These are phyloP conservation scores for Rutstroemia sydowiana DNA, from an alignment of 2,329 filamentous ascomycete species.

Conservation along the genomic window DNA sequence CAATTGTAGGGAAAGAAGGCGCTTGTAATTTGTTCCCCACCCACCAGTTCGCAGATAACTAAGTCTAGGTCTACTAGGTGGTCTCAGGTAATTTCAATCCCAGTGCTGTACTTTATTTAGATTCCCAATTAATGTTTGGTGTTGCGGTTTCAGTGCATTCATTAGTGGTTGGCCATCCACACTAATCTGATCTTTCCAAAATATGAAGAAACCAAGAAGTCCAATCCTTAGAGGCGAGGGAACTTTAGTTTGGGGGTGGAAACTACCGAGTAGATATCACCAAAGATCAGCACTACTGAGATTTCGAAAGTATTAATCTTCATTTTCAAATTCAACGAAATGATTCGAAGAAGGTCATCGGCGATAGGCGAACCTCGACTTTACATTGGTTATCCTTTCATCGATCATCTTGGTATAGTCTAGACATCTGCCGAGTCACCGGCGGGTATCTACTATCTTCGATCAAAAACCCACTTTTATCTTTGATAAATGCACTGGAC, in stretches of 20 bases:
- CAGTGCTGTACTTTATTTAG: neutral
- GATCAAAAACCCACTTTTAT: conserved; percentile 2
- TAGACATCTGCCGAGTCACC: neutral
- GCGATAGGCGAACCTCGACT: too few species aligned
- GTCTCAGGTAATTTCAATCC: too few species aligned
- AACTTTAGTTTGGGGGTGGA: too few species aligned
- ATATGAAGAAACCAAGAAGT: too few species aligned
- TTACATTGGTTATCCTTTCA: too few species aligned
- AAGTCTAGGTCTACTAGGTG: too few species aligned
- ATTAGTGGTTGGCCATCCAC: neutral
- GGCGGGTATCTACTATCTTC: conserved; percentile 2
- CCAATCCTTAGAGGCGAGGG: too few species aligned
- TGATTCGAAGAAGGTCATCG: too few species aligned
- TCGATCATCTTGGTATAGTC: neutral
- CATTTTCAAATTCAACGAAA: too few species aligned
- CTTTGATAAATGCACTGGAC: conserved; percentile 4
- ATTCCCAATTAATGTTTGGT: neutral
- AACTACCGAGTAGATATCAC: too few species aligned
- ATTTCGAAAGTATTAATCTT: too few species aligned
- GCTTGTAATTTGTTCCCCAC: neutral
- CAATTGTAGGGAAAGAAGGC: neutral
- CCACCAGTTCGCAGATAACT: neutral
- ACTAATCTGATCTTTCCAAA: neutral
- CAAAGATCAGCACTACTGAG: too few species aligned
- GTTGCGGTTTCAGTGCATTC: neutral